phyloP scores from a whole-genome alignment of 805 yeast genomes.

The Candida khao-thaluensis region DNA sequence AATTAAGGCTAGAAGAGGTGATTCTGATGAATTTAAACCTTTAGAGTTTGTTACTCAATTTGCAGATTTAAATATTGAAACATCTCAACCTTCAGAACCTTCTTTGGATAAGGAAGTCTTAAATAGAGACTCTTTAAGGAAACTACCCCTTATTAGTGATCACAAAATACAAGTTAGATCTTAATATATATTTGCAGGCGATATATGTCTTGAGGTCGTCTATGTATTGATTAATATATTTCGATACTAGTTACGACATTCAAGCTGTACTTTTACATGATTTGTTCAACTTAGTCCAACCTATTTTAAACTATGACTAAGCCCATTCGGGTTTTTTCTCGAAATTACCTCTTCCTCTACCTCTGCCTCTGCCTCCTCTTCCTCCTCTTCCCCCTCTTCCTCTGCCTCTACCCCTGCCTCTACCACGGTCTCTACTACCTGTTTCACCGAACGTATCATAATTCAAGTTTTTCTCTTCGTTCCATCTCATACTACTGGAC shows the following conservation, averaged over 20 bases:
- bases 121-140: too few relatives aligned
- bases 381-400: conserved; percentile 22
- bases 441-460: conserved; percentile 83
- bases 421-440: conserved; percentile 29
- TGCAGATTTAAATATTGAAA: too few relatives aligned
- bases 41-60: background rate
- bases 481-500: conserved; percentile 58
- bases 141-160: too few relatives aligned
- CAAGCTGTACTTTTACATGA: too few relatives aligned
- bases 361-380: conserved; percentile 22
- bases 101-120: too few relatives aligned
- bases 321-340: conserved; percentile 35
- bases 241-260: too few relatives aligned
- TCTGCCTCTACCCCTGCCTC: conserved; percentile 43
- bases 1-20: background rate
- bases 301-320: too few relatives aligned
- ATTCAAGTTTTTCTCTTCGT: conserved; percentile 70
- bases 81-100: background rate
- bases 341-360: conserved; percentile 18
- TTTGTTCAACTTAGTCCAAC: too few relatives aligned
- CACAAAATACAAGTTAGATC: too few relatives aligned
- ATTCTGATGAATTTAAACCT: background rate
- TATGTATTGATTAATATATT: too few relatives aligned
- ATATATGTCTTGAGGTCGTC: too few relatives aligned
- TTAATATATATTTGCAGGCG: too few relatives aligned